Evolutionary conservation across 306 rosid genomes (phyloP).

Genomic region (Trifolium pratense): DNA sequence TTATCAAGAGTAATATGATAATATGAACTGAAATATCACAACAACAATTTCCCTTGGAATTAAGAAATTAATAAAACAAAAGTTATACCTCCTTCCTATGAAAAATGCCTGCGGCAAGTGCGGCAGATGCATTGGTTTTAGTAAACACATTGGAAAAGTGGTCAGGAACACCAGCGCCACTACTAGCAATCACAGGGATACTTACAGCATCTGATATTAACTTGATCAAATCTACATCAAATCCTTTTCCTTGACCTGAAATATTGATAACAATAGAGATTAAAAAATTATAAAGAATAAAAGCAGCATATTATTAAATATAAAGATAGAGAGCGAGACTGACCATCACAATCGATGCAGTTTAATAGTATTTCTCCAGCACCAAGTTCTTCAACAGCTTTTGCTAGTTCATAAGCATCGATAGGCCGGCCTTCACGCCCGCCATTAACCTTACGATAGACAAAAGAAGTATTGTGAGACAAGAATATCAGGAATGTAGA

Average conservation of each 20-base stretch:
- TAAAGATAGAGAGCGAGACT: slow-evolving; percentile 28
- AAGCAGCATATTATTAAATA: too few species aligned
- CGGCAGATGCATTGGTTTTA: slow-evolving; percentile 89
- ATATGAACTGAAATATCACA: neutral
- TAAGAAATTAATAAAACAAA: neutral
- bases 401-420: slow-evolving; percentile 96
- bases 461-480: slow-evolving; percentile 29
- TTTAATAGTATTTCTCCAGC: slow-evolving; percentile 97
- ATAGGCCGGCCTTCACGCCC: slow-evolving; percentile 94
- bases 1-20: neutral
- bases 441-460: slow-evolving; percentile 69
- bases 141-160: slow-evolving; percentile 87
- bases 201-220: slow-evolving; percentile 81
- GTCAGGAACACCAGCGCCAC: slow-evolving; percentile 81
- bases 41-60: neutral
- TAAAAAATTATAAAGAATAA: neutral
- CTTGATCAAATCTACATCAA: slow-evolving; percentile 73
- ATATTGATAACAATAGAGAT: slow-evolving; percentile 27
- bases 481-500: neutral
- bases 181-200: slow-evolving; percentile 97
- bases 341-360: slow-evolving; percentile 97
- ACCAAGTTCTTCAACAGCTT: slow-evolving; percentile 93
- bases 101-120: slow-evolving; percentile 98
- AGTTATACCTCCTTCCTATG: slow-evolving; percentile 88
- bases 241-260: slow-evolving; percentile 97